Conservation (phyloP, 2,329 filamentous ascomycete genomes). For the Aspergillus pseudoterreus region DNA sequence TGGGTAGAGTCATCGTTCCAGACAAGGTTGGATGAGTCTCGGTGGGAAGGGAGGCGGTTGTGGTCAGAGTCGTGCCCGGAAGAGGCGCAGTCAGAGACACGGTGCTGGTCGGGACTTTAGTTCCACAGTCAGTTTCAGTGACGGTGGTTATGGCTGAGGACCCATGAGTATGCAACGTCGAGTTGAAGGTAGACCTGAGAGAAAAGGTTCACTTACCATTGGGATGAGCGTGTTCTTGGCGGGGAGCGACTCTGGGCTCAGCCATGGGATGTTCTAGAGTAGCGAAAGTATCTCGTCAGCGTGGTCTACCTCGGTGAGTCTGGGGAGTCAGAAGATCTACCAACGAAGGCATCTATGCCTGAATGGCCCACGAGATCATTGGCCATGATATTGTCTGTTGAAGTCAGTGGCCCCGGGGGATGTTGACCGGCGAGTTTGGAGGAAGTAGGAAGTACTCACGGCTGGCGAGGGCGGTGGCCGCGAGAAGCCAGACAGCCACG, state of each 20-base stretch:
- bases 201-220: not conserved
- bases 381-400: not conserved
- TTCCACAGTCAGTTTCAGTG: conserved; percentile 20
- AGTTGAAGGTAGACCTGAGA: not conserved
- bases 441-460: conserved; percentile 16
- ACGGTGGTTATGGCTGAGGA: conserved; percentile 4
- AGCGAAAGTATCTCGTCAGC: too few species aligned
- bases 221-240: not conserved
- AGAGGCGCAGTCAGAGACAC: not conserved
- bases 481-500: conserved; percentile 19
- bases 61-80: not conserved
- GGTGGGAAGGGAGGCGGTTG: not conserved
- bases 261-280: too few species aligned
- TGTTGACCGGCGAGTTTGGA: not conserved
- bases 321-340: too few species aligned
- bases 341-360: too few species aligned
- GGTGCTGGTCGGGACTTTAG: not conserved
- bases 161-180: not conserved
- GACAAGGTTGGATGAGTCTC: not conserved
- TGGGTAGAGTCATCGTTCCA: not conserved
- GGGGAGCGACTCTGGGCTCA: too few species aligned
- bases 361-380: not conserved
- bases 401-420: not conserved
- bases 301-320: too few species aligned
- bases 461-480: conserved; percentile 9